Evolutionary conservation across 306 rosid genomes (phyloP), one percentile per base, ranked within the genome.

Genomic region (Ammopiptanthus mongolicus): DNA sequence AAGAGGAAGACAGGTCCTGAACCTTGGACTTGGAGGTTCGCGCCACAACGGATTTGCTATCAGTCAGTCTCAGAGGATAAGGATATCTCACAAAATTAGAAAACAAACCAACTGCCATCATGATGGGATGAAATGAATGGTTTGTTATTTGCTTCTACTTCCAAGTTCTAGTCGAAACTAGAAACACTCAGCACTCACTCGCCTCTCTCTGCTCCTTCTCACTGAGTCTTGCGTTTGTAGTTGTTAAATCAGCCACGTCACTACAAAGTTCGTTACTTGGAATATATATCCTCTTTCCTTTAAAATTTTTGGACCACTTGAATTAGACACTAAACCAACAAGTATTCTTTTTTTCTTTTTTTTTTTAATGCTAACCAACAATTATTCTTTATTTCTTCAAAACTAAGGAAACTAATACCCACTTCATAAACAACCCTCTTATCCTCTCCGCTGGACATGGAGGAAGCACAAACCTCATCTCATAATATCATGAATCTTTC

Each of bases 211-310:
- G 14, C 0, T 37, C 12, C 6, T 9, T 51, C 62, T 33, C 10
- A 1, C 18, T 5, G 15, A 0, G 7, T 47, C 9, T 10, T 10
- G 9, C 55, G 65, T 60, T 21, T 75, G 52, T 47, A 62, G 87
- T 78, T 63, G 36, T 67, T 65, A 60, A 11, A 65, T 69, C 52
- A 71, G 85, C 92, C 89, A 88, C 88, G 92, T 83, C 80, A 70
- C 70, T 47, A 1, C 71, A 37, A 29, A 65, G 14, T 66, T 55
- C 52, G 0, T 13, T 63, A 22, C 22, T 36, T 61, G 12, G 13
- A 15, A 34, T 78, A 78, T 78, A 78, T 78, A 37, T 37, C 76
- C 46, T 17, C 47, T 22, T 37, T 56, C 0, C 39, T 51, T 47
- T 23, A 1, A 6, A 8, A 44, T 12, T 12, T 44, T 13, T 44